Base-by-base conservation (phyloP, 2,329 filamentous ascomycete species). In the Nakataea oryzae region DNA sequence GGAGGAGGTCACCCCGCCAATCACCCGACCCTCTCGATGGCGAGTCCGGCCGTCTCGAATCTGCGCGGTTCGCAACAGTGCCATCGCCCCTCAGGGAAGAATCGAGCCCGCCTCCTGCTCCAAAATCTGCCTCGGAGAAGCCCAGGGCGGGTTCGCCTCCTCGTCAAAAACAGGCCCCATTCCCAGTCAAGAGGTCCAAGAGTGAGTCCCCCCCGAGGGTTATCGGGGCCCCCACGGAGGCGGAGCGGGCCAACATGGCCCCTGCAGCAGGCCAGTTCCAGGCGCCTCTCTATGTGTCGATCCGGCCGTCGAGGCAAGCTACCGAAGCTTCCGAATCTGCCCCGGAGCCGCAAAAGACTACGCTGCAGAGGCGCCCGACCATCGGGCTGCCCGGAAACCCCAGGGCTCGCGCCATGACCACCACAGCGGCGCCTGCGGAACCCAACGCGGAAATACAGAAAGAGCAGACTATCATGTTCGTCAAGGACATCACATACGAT, bases 401-500 rank as follows among this genome's bases (percentile, higher is more conserved):
- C 3, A 73, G 74, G 41, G 73, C 77, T 6, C 55, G 55, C 14
- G 54, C 60, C 6, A 34, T 57, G 71, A 62, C 59, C 27, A 34
- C 34, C 17, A 57, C 63, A 62, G 59, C 66, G 65, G 63, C 67
- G 12, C 24, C 54, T 17, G 29, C 32, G 17, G 55, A 14, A n/a
- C 9, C 30, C 28, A 30, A 34, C 21, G 30, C 54, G 27, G 60
- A 32, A 26, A 28, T 32, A 2, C 54, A 67, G 61, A 75, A 72
- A 61, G 72, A 79, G 28, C 76, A 79, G 63, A 84, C 78, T 4
- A 76, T 84, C 57, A 79, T 85, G 77, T 78, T 83, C 61, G 70
- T 85, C 59, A 85, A 83, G 63, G 76, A 80, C 59, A 82, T 84
- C 62, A 75, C 81, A 47, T 84, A 84, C 64, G 74, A 84, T 61